Evolutionary conservation across 116 monocot genomes (phyloP).

Genomic region (Iris pallida): DNA sequence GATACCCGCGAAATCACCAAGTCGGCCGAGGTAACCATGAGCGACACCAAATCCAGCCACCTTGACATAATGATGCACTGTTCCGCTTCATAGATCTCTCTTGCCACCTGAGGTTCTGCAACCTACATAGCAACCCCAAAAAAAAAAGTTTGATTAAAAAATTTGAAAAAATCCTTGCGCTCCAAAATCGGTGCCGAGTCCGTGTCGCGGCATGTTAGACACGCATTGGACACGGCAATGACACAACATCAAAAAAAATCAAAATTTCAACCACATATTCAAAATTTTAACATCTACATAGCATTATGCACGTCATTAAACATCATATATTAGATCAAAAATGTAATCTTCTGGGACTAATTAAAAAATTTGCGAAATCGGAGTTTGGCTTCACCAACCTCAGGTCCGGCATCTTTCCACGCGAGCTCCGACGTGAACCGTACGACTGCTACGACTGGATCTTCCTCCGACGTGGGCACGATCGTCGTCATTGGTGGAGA

Average conservation of each 20-base stretch:
- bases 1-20: slow-evolving; percentile 52
- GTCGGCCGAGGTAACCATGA: slow-evolving; percentile 83
- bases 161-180: too few species aligned
- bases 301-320: too few species aligned
- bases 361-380: too few species aligned
- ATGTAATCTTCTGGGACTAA: too few species aligned
- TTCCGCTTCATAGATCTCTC: slow-evolving; percentile 71
- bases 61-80: slow-evolving; percentile 51
- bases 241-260: too few species aligned
- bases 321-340: too few species aligned
- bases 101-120: slow-evolving; percentile 70
- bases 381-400: slow-evolving; percentile 31
- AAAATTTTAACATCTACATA: too few species aligned
- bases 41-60: slow-evolving; percentile 78
- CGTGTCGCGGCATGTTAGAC: too few species aligned
- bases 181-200: too few species aligned
- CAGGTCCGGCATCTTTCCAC: slow-evolving; percentile 90
- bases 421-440: slow-evolving; percentile 79
- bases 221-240: too few species aligned
- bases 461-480: slow-evolving; percentile 61
- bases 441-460: slow-evolving; percentile 72
- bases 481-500: slow-evolving; percentile 56
- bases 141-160: neutral
- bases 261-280: too few species aligned
- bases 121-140: slow-evolving; percentile 44